Evolutionary conservation across 2,329 filamentous ascomycete species (phyloP).

Genomic region (Acrocalymma vagum): DNA sequence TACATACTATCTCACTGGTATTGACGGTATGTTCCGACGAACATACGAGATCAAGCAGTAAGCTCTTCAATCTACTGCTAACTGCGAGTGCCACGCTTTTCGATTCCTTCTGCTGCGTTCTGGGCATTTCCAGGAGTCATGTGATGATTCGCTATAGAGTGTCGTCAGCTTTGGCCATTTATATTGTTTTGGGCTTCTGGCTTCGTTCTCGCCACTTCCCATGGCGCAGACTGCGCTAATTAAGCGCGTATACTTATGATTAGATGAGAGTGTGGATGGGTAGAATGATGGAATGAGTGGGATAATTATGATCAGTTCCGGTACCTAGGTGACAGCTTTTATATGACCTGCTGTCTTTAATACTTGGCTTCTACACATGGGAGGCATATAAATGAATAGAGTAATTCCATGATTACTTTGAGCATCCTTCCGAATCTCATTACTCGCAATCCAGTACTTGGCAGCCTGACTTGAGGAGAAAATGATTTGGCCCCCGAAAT

Average conservation of each 20-base stretch:
- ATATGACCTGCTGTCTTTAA: too few relatives aligned
- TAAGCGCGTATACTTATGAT: too few relatives aligned
- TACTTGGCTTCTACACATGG: too few relatives aligned
- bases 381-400: too few relatives aligned
- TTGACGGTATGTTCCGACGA: constrained; percentile 62
- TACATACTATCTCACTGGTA: constrained; percentile 60
- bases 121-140: constrained; percentile 48
- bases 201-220: constrained; percentile 1
- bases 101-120: constrained; percentile 38
- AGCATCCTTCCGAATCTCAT: too few relatives aligned
- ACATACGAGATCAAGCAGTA: constrained; percentile 60
- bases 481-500: too few relatives aligned
- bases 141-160: constrained; percentile 37
- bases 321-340: too few relatives aligned
- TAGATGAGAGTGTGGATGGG: background rate
- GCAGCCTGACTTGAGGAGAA: too few relatives aligned
- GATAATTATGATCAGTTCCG: background rate
- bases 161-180: constrained; percentile 29
- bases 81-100: constrained; percentile 18
- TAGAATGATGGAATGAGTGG: background rate
- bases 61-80: constrained; percentile 17
- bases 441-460: too few relatives aligned
- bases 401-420: too few relatives aligned
- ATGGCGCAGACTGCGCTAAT: too few relatives aligned
- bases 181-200: constrained; percentile 21